Evolutionary conservation across 192 early-diverging fungal genomes (phyloP).

Genomic region (Gamsiella multidivaricata): DNA sequence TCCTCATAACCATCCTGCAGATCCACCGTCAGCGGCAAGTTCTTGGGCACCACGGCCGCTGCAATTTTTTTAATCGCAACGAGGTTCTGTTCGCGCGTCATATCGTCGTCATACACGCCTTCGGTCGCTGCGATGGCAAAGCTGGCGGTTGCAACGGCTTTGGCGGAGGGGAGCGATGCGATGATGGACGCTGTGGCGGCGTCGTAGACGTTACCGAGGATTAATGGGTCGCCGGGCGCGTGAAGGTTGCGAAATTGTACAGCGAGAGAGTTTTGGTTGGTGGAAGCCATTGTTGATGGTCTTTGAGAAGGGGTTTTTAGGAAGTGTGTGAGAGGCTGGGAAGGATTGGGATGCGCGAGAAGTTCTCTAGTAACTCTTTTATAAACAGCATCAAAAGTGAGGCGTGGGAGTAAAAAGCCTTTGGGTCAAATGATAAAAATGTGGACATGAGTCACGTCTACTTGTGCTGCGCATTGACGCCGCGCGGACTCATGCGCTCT

Average conservation of each 20-base stretch:
- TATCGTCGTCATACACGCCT: conserved; percentile 53
- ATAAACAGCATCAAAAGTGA: too few species aligned
- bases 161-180: conserved; percentile 21
- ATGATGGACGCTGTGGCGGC: conserved; percentile 28
- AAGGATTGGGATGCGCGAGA: too few species aligned
- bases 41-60: conserved; percentile 22
- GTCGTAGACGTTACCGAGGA: conserved; percentile 37
- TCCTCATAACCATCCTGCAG: conserved; percentile 58
- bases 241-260: conserved; percentile 25
- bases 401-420: too few species aligned
- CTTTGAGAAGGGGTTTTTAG: neutral
- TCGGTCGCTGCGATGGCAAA: conserved; percentile 53
- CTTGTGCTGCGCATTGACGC: too few species aligned
- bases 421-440: too few species aligned
- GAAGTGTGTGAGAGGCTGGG: too few species aligned
- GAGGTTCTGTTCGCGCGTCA: conserved; percentile 50
- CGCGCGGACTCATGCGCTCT: too few species aligned
- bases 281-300: neutral
- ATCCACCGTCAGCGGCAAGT: conserved; percentile 33
- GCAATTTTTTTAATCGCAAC: conserved; percentile 36
- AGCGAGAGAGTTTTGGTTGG: conserved; percentile 19
- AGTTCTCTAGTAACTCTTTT: too few species aligned
- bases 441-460: too few species aligned
- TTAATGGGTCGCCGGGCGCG: conserved; percentile 25
- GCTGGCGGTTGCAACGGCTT: conserved; percentile 54